Evolutionary conservation across 2,329 filamentous ascomycete species (phyloP), one percentile per base, ranked within the genome.

Genomic region (Neofusicoccum ribis): DNA sequence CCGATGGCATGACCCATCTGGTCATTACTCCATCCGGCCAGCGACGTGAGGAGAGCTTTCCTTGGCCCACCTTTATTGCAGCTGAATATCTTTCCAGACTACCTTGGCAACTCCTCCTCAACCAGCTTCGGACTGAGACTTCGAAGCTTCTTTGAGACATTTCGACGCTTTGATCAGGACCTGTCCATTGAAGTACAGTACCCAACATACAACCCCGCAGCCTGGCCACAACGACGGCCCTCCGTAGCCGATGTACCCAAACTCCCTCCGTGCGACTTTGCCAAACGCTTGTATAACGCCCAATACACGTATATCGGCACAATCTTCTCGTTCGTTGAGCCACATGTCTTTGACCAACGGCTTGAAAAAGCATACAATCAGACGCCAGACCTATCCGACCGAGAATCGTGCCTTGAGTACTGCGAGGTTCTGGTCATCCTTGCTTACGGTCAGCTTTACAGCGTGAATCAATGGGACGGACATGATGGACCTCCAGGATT

Each of bases 301-400:
- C 85, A 86, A 65, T 84, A 86, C 70, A 78, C 79, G 39, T 86
- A 85, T 63, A 85, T 86, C 17, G 84, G 84, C 11, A 85, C 84
- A 14, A 86, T 86, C 9, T 86, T 86, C 66, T 81, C 82, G 11
- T 83, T 86, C 50, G 79, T 82, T 0, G 79, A 82, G 31, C 82
- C 82, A 0, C 70, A 75, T 3, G 71, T 78, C 15, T 85, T 86
- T 61, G 82, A 85, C 66, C 69, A 73, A 41, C 76, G 81, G 31
- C 74, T 86, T 0, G 67, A 76, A 14, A 71, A 77, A 34, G 80
- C 82, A 3, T 85, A 85, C 63, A 73, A 74, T 8, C 75, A 78
- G 2, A 73, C 76, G 1, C 79, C 79, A 0, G 78, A 84, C 51
- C 73, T 80, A 2, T 69, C 74, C 0, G 80, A 84, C 58, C 76